Percentiles rank a stretch among this genome's conserved stretches.
Conservation (phyloP, 2,329 filamentous ascomycete genomes). For the Verticillium dahliae region DNA sequence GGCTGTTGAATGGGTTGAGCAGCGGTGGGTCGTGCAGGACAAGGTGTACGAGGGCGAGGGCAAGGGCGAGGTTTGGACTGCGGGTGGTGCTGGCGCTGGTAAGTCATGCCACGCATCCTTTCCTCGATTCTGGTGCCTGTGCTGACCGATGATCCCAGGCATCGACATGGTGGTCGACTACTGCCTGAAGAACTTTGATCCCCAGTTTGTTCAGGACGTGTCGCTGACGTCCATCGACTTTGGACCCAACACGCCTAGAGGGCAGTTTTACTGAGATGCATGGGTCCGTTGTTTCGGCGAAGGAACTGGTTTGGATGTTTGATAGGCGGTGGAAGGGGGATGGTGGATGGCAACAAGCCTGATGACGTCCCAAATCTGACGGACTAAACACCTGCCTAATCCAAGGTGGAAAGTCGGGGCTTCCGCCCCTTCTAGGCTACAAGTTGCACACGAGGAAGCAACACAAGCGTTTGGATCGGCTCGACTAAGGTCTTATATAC, state of each 20-base stretch:
- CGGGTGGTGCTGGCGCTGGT: conserved; percentile 29
- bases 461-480: too few species aligned
- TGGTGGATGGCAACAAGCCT: too few species aligned
- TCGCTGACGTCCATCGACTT: not conserved
- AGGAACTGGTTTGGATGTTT: too few species aligned
- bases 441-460: too few species aligned
- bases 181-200: not conserved
- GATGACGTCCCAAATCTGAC: too few species aligned
- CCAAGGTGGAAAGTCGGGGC: too few species aligned
- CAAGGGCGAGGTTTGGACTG: conserved; percentile 28
- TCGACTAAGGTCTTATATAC: too few species aligned
- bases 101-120: conserved; percentile 2
- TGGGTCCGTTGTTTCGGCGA: too few species aligned
- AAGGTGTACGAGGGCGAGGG: conserved; percentile 18
- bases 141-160: not conserved
- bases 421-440: too few species aligned
- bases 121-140: not conserved
- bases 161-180: not conserved
- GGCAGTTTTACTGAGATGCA: not conserved
- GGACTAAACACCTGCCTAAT: too few species aligned
- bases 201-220: not conserved
- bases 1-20: conserved; percentile 27
- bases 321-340: too few species aligned
- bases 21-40: conserved; percentile 29
- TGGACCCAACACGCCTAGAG: not conserved